phyloP scores from a whole-genome alignment of 352 stramenopile species.

The Globisporangium paddicum region DNA sequence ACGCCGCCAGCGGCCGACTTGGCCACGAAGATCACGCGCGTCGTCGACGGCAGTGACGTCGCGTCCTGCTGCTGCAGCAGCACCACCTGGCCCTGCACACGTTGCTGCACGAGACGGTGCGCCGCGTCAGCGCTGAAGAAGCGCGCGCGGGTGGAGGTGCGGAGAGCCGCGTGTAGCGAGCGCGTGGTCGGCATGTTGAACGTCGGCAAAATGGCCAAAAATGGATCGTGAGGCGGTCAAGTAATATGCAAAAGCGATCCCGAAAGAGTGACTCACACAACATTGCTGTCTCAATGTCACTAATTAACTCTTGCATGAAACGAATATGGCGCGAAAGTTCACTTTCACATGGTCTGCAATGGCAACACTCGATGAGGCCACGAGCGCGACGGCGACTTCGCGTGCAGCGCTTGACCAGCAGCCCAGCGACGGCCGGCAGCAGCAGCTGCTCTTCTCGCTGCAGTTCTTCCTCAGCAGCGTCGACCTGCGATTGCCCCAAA shows the following conservation, averaged over 20 bases:
- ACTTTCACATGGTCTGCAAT: no score
- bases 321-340: no score
- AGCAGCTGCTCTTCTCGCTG: conserved; percentile 36
- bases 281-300: no score
- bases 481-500: not conserved
- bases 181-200: conserved; percentile 3
- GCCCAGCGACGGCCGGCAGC: not conserved
- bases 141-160: conserved; percentile 14
- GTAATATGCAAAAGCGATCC: not conserved
- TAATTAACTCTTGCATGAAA: no score
- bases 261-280: no score
- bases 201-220: conserved; percentile 1
- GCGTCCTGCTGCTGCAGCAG: conserved; percentile 17
- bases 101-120: conserved; percentile 61
- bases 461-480: conserved; percentile 33
- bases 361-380: not conserved
- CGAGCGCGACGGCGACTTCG: not conserved
- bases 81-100: conserved; percentile 43
- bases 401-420: not conserved
- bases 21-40: conserved; percentile 54
- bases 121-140: conserved; percentile 40
- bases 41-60: conserved; percentile 20
- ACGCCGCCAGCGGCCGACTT: conserved; percentile 10
- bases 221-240: not conserved
- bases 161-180: conserved; percentile 6